Evolutionary conservation across 805 yeast species (phyloP).

Genomic region (Candida boleticola): DNA sequence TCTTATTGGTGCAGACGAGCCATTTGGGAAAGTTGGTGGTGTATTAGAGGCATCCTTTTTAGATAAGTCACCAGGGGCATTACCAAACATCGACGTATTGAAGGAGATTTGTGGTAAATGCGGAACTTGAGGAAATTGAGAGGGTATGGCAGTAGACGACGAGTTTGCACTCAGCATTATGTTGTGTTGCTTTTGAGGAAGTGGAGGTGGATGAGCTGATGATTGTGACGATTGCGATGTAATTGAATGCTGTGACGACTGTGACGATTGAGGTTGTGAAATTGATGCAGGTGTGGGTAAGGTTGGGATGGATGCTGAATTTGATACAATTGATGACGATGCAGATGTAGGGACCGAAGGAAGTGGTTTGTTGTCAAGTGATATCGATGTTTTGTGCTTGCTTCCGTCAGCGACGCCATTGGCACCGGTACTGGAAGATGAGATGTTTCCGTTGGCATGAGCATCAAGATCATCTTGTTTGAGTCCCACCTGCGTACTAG

Average conservation of each 20-base stretch:
- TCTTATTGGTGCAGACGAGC: slow-evolving; percentile 6
- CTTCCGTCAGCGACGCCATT: too few species aligned
- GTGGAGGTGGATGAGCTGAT: slow-evolving; percentile 1
- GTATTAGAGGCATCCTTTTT: slow-evolving; percentile 2
- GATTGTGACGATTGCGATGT: slow-evolving; percentile 1
- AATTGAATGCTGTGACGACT: slow-evolving; percentile 5
- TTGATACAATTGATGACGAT: neutral
- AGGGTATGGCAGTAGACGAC: neutral
- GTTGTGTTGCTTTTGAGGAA: neutral
- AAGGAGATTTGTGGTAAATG: slow-evolving; percentile 34
- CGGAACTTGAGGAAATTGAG: slow-evolving; percentile 15
- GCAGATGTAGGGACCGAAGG: slow-evolving; percentile 2
- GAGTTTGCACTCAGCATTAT: neutral
- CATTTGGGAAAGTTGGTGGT: slow-evolving; percentile 3
- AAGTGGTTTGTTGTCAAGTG: neutral
- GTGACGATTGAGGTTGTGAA: slow-evolving; percentile 4
- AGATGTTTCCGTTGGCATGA: neutral
- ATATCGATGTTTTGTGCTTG: neutral
- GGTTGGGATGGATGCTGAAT: neutral
- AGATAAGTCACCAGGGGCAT: slow-evolving; percentile 4
- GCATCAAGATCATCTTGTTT: slow-evolving; percentile 5
- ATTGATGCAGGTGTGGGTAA: neutral
- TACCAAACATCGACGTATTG: slow-evolving; percentile 41
- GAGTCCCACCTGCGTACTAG: slow-evolving; percentile 18
- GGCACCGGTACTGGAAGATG: neutral